Conservation (phyloP, 192 early-diverging fungal genomes). For the Rhizophagus clarus region DNA sequence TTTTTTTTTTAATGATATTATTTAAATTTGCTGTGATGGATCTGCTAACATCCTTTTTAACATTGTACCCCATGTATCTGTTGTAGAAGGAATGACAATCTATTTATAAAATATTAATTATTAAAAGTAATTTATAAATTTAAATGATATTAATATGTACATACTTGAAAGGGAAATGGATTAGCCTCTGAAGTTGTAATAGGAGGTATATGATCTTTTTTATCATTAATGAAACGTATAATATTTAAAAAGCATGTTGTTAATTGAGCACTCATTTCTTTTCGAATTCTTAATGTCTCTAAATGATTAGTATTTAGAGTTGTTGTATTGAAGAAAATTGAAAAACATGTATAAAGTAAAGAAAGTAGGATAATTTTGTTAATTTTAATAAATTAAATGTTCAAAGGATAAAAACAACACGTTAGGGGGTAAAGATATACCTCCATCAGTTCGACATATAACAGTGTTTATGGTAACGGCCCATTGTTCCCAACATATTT, state of each 20-base stretch:
- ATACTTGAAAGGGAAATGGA: conserved; percentile 65
- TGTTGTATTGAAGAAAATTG: too few species aligned
- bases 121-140: background rate
- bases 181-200: conserved; percentile 61
- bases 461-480: conserved; percentile 52
- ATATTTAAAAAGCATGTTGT: conserved; percentile 51
- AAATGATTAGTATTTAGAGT: background rate
- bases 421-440: conserved; percentile 22
- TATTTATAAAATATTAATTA: conserved; percentile 21
- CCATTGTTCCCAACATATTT: conserved; percentile 69
- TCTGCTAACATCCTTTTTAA: conserved; percentile 48
- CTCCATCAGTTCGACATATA: conserved; percentile 51
- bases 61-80: conserved; percentile 60
- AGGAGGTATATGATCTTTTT: conserved; percentile 67
- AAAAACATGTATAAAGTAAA: too few species aligned
- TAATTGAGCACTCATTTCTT: conserved; percentile 49
- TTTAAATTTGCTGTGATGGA: background rate
- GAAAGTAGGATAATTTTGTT: too few species aligned
- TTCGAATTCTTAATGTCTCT: conserved; percentile 50
- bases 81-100: conserved; percentile 52
- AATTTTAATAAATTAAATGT: too few species aligned
- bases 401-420: background rate
- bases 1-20: too few species aligned
- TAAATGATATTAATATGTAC: background rate
- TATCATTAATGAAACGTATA: conserved; percentile 59